Percentiles rank a stretch among this genome's conserved stretches.
These are phyloP conservation scores for Penicillium tannophilum DNA, from an alignment of 495 filamentous ascomycete genomes.

Conservation along the genomic window DNA sequence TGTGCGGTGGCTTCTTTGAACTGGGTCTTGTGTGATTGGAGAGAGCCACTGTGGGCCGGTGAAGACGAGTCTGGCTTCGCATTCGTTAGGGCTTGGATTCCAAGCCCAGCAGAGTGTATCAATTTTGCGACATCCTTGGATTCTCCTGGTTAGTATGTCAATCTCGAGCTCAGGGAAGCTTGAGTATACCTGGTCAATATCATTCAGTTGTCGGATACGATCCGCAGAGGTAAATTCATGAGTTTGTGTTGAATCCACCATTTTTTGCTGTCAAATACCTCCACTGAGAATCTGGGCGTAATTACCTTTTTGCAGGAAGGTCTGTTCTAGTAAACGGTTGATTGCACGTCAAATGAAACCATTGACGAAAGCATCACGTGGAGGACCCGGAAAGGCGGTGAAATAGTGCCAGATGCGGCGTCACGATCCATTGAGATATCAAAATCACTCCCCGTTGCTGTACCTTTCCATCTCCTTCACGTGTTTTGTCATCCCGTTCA, in stretches of 20 bases:
- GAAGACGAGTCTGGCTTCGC: constrained; percentile 35
- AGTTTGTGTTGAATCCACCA: constrained; percentile 7
- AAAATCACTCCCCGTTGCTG: constrained; percentile 16
- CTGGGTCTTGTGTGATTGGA: constrained; percentile 54
- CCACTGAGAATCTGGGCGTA: constrained; percentile 15
- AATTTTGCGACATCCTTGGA: constrained; percentile 59
- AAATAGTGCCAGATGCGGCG: not conserved
- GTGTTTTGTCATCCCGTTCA: constrained; percentile 14
- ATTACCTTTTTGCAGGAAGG: not conserved
- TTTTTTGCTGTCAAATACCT: constrained; percentile 9
- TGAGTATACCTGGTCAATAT: constrained; percentile 65
- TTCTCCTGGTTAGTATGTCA: not conserved
- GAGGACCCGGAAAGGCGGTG: not conserved
- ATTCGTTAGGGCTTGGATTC: constrained; percentile 69
- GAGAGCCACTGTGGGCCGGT: constrained; percentile 35
- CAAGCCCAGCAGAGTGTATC: constrained; percentile 66
- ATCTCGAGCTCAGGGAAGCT: not conserved
- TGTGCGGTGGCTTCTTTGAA: constrained; percentile 65
- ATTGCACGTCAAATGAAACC: not conserved
- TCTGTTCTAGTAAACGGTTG: not conserved
- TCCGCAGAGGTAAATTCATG: constrained; percentile 61
- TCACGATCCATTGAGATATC: constrained; percentile 16
- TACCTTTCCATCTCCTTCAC: constrained; percentile 17
- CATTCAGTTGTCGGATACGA: constrained; percentile 75
- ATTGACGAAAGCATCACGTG: constrained; percentile 22